A percentile compares a stretch with the other conserved stretches of the same genome.
These are phyloP conservation scores for Aphanomyces euteiches DNA, from an alignment of 352 stramenopile species.

Conservation along the genomic window DNA sequence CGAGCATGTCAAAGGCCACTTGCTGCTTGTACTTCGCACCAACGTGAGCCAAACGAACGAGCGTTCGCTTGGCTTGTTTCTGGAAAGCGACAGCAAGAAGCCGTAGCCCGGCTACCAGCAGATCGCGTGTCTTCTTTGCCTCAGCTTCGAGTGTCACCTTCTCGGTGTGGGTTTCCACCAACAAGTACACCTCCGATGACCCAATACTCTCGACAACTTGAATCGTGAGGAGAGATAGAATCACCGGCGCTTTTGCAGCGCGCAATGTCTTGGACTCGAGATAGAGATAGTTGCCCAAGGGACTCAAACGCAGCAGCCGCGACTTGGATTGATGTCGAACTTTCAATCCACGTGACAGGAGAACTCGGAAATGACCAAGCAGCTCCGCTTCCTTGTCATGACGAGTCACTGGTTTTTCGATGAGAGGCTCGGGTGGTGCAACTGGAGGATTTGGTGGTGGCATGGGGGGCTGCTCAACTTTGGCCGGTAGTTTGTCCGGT, in stretches of 20 bases:
- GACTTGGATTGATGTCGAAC: conserved; percentile 24
- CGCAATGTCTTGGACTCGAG: conserved; percentile 25
- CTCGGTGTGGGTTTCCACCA: conserved; percentile 59
- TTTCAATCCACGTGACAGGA: conserved; percentile 23
- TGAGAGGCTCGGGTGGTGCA: neutral
- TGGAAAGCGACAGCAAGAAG: conserved; percentile 46
- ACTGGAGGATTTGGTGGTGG: neutral
- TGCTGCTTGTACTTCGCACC: neutral
- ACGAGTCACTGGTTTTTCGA: neutral
- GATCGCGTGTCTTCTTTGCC: conserved; percentile 57
- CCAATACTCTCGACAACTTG: conserved; percentile 3
- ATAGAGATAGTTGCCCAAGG: conserved; percentile 21
- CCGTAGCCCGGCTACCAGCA: conserved; percentile 60
- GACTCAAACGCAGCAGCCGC: conserved; percentile 22
- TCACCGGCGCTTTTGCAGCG: neutral
- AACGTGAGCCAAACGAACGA: neutral
- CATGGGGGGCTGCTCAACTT: neutral
- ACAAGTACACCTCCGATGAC: conserved; percentile 33
- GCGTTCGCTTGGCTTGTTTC: conserved; percentile 9
- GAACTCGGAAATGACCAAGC: conserved; percentile 24
- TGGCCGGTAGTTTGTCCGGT: neutral
- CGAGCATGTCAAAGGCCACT: conserved; percentile 13
- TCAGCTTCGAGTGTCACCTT: conserved; percentile 58
- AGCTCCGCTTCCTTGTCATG: conserved; percentile 29
- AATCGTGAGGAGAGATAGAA: conserved; percentile 18